Base-by-base conservation (phyloP, 2,329 filamentous ascomycete genomes). In the Alternaria solani region DNA sequence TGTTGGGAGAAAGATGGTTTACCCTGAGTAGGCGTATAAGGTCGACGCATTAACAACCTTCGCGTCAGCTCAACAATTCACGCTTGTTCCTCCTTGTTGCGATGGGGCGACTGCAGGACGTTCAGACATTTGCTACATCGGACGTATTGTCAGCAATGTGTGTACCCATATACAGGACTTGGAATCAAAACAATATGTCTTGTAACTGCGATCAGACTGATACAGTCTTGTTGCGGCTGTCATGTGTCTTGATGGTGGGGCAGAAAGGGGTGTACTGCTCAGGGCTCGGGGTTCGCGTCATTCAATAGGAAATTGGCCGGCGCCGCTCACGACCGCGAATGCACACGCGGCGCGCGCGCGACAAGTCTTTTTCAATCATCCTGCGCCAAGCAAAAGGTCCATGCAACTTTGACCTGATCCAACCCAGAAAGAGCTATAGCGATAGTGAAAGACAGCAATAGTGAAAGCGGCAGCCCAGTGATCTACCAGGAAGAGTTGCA, bases 1-100 rank as follows among this genome's bases (percentile, higher is more conserved):
- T n/a, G 80, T 83, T 1, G 77, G 75, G 14, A 77, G 77, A 67
- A 82, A 80, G 65, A 82, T 82, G 80, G 79, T 82, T 30, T 82
- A 82, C 42, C 71, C 70, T 20, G 72, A 73, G 57, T 70, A 55
- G 53, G 28, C 8, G n/a, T 8, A 49, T 39, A 18, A 46, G 38
- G 30, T 25, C 18, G 23, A 14, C 16, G 20, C 30, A 36, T 36
- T 9, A 25, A n/a, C 26, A 34, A 25, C 7, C 7, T 52, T 20
- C 7, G 41, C 38, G 0, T 49, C 7, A 36, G 20, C 46, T 36
- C 12, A 7, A 23, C 12, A 25, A n/a, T 30, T 3, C 30, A n/a
- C 30, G 14, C 20, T 34, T 25, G 46, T 34, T 7, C 14, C 9
- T 7, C 20, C 9, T 25, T n/a, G 6, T 47, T 14, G n/a, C 11